These are phyloP conservation scores for Mollisia scopiformis DNA, from an alignment of 2,329 filamentous ascomycete genomes.

Conservation along the genomic window DNA sequence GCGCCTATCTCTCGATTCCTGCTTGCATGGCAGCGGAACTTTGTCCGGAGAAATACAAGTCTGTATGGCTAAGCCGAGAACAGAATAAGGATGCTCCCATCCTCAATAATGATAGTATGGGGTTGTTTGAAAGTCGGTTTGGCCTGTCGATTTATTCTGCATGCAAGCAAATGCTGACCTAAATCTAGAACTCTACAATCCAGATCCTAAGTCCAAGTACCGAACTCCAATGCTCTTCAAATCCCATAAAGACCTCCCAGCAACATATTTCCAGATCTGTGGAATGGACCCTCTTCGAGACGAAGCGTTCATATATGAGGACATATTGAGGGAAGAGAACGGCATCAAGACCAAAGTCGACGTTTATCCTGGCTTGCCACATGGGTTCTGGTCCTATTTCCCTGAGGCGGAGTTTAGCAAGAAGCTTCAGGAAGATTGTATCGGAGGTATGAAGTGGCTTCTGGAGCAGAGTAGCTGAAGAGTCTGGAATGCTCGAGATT, in stretches of 20 bases:
- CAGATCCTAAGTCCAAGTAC: conserved; percentile 35
- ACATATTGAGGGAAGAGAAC: conserved; percentile 45
- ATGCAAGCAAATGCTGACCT: not conserved
- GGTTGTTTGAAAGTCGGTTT: conserved; percentile 30
- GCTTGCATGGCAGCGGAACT: conserved; percentile 24
- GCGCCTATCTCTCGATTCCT: conserved; percentile 48
- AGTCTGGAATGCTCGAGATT: not conserved
- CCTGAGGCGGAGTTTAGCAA: conserved; percentile 30
- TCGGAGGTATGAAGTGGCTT: conserved; percentile 24
- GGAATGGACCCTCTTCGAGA: conserved; percentile 55
- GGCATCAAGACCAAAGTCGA: conserved; percentile 35
- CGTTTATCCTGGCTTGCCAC: conserved; percentile 38
- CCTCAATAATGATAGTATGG: conserved; percentile 34
- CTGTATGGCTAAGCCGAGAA: conserved; percentile 42
- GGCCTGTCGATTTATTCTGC: not conserved
- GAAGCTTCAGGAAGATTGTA: conserved; percentile 30
- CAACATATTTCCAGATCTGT: conserved; percentile 52
- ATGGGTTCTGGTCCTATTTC: conserved; percentile 36
- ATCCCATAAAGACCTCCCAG: conserved; percentile 42
- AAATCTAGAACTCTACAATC: conserved; percentile 31
- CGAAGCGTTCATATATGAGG: conserved; percentile 55
- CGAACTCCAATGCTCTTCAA: conserved; percentile 39
- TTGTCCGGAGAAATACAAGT: conserved; percentile 41
- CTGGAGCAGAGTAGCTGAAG: conserved; percentile 15
- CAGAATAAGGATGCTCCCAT: conserved; percentile 45